phyloP scores from a whole-genome alignment of 2,329 filamentous ascomycete species.

The Lachnellula willkommii region DNA sequence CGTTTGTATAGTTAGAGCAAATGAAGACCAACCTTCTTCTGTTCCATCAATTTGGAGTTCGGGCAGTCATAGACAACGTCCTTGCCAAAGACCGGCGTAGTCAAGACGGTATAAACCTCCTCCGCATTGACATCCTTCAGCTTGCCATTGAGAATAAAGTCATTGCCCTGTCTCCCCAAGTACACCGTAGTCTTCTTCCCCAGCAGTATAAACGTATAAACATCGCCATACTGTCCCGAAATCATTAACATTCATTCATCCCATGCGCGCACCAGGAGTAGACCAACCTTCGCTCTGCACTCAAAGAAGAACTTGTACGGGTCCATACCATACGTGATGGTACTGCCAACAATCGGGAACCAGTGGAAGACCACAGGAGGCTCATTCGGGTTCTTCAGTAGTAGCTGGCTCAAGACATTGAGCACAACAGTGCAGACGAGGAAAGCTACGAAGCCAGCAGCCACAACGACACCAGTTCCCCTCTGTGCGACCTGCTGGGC shows the following conservation, averaged over 20 bases:
- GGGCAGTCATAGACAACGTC: constrained; percentile 90
- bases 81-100: constrained; percentile 68
- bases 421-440: constrained; percentile 57
- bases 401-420: constrained; percentile 74
- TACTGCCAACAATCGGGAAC: constrained; percentile 82
- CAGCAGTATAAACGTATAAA: constrained; percentile 83
- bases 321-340: constrained; percentile 90
- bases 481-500: constrained; percentile 26
- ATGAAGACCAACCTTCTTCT: constrained; percentile 67
- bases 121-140: constrained; percentile 84
- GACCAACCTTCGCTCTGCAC: constrained; percentile 64
- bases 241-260: constrained; percentile 8
- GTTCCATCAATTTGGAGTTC: constrained; percentile 89
- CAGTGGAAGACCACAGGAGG: constrained; percentile 77
- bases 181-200: constrained; percentile 87
- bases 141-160: constrained; percentile 89
- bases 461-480: constrained; percentile 24
- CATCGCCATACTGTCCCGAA: constrained; percentile 66
- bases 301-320: constrained; percentile 79
- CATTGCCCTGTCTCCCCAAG: constrained; percentile 75
- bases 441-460: constrained; percentile 30
- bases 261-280: constrained; percentile 32
- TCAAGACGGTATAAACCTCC: constrained; percentile 79
- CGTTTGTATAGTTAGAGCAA: constrained; percentile 6
- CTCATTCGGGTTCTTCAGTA: constrained; percentile 77